Evolutionary conservation across 176 grass and related monocot species (phyloP).

Genomic region (Hordeum marinum): DNA sequence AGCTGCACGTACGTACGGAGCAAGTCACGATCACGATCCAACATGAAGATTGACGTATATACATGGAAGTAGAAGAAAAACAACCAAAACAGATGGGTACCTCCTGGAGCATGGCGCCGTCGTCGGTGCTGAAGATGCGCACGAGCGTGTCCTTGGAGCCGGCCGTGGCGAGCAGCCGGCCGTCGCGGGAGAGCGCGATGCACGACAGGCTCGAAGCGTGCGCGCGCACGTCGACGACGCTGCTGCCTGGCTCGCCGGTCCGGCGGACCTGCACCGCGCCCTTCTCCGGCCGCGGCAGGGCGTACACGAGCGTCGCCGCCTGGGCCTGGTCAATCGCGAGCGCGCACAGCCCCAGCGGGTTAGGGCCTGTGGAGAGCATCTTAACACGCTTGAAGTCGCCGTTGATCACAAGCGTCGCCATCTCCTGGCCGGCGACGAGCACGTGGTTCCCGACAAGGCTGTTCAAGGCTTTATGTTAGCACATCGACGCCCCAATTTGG

Average conservation of each 20-base stretch:
- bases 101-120: constrained; percentile 59
- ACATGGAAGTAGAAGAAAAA: too few species aligned
- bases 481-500: too few species aligned
- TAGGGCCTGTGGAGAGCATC: constrained; percentile 48
- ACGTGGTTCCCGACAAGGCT: constrained; percentile 36
- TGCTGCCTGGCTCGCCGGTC: constrained; percentile 2
- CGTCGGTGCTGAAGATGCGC: constrained; percentile 48
- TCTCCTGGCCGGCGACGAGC: constrained; percentile 42
- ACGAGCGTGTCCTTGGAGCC: constrained; percentile 71
- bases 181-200: constrained; percentile 62
- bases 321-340: constrained; percentile 25
- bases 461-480: neutral
- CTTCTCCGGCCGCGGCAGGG: constrained; percentile 46
- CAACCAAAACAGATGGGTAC: too few species aligned
- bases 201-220: constrained; percentile 43
- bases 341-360: constrained; percentile 62
- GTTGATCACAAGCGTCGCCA: constrained; percentile 3
- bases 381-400: neutral
- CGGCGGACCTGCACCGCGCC: constrained; percentile 42
- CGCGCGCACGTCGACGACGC: constrained; percentile 35
- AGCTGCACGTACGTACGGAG: constrained; percentile 34
- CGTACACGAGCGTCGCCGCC: constrained; percentile 25
- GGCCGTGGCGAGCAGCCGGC: constrained; percentile 62
- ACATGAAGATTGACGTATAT: neutral
- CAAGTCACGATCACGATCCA: neutral